Conservation (phyloP, 768 basidiomycete species). For the Vararia minispora region DNA sequence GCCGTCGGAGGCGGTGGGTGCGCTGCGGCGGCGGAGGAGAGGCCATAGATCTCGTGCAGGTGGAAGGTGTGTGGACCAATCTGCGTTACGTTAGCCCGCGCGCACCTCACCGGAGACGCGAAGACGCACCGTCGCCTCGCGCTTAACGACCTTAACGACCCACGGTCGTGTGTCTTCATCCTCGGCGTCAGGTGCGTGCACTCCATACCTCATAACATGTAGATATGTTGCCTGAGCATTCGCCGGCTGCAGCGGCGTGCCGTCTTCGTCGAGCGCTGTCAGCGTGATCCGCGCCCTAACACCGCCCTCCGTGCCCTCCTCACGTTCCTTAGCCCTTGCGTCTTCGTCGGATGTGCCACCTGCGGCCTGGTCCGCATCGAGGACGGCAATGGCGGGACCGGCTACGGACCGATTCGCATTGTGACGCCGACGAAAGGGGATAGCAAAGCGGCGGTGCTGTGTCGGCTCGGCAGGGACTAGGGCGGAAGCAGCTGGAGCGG, state of each 20-base stretch:
- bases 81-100: constrained; percentile 25
- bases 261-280: constrained; percentile 71
- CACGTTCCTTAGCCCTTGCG: constrained; percentile 33
- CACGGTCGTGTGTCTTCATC: constrained; percentile 55
- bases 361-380: constrained; percentile 50
- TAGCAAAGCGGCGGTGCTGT: constrained; percentile 45
- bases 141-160: constrained; percentile 88
- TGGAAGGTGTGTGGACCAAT: constrained; percentile 94
- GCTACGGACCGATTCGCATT: constrained; percentile 39
- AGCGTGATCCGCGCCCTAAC: constrained; percentile 72
- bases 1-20: constrained; percentile 25
- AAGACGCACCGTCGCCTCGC: constrained; percentile 66
- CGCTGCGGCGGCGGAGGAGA: constrained; percentile 43
- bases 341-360: constrained; percentile 19
- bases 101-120: constrained; percentile 2
- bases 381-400: constrained; percentile 70
- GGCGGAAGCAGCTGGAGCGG: constrained; percentile 4
- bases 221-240: constrained; percentile 90
- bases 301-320: constrained; percentile 40
- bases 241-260: constrained; percentile 47
- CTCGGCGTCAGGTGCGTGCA: constrained; percentile 20
- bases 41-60: constrained; percentile 89
- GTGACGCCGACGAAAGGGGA: constrained; percentile 53
- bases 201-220: constrained; percentile 66
- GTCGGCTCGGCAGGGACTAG: constrained; percentile 17